Base-by-base conservation (phyloP, 1,139 yeast species). In the Candida gigantensis region DNA sequence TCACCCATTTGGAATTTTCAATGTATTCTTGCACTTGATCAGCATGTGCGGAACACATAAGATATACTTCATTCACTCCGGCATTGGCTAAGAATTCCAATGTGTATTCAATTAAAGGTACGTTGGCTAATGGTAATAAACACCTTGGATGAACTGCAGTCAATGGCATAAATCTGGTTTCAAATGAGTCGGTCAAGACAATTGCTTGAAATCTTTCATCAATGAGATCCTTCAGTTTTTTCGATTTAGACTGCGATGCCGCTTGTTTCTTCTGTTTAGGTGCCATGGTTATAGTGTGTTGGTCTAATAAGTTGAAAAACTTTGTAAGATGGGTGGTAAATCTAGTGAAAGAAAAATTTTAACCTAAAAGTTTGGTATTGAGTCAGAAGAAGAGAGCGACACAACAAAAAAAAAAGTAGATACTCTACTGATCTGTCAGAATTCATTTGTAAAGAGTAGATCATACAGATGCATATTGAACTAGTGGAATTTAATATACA, bases 51-150 rank as follows among this genome's bases (percentile, higher is more conserved):
- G 95, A 80, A 58, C 97, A 89, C 76, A 90, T 84, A 42, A 92
- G 67, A 56, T 78, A 88, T 3, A 94, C 97, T 54, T 92, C 97
- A 46, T 81, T 79, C 25, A 89, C 96, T 9, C 89, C 89, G 2
- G 96, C 88, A 48, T 82, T 84, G 11, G 97, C 97, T 35, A 92
- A 70, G 55, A 92, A 92, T 60, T 92, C 98, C 37, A 92, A 68
- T 1, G 99, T 94, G 57, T 94, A 92, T 57, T 92, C 98, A 46
- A 92, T 81, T 52, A 92, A 72, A 3, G 99, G 98, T 8, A 87
- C 88, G 55, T 89, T 90, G 27, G 96, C 97, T 42, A 92, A 67
- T 2, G 97, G 97, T 45, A 92, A 67, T 32, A 92, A 69, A 62
- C 98, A 92, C 57, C 97, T 73, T 26, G 99, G 98, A 44, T 71